Conservation (phyloP, 2,329 filamentous ascomycete genomes). For the Fusarium chaquense region DNA sequence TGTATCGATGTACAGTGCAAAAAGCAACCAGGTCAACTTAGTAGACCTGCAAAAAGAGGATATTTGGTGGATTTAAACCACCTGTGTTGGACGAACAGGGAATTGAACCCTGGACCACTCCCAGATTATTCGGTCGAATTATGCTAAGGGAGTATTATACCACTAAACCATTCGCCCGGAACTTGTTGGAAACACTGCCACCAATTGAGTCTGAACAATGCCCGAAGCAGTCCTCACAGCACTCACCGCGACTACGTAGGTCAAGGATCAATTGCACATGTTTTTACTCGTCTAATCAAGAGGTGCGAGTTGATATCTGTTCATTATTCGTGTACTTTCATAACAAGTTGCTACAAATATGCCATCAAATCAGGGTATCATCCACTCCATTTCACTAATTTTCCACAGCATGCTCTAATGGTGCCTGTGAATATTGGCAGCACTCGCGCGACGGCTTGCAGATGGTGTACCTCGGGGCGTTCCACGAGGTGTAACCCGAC, state of each 20-base stretch:
- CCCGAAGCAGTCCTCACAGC: neutral
- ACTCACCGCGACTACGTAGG: too few species aligned
- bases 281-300: neutral
- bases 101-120: conserved; percentile 3
- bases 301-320: neutral
- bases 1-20: too few species aligned
- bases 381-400: neutral
- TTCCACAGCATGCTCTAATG: neutral
- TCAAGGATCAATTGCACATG: too few species aligned
- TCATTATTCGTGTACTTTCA: neutral
- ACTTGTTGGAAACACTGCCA: neutral
- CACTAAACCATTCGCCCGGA: conserved; percentile 3
- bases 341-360: neutral
- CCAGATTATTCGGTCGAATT: conserved; percentile 1
- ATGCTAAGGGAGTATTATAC: conserved; percentile 5
- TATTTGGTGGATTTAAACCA: neutral
- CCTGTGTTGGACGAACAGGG: neutral
- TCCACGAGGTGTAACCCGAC: conserved; percentile 54
- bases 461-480: conserved; percentile 55
- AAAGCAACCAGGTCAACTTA: too few species aligned
- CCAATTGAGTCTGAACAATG: neutral
- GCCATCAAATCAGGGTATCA: conserved; percentile 15
- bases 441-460: conserved; percentile 48
- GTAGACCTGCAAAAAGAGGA: neutral
- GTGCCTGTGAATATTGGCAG: neutral